Percentiles rank a stretch among this genome's conserved stretches.
Conservation (phyloP, 495 filamentous ascomycete species). For the Friedmanniomyces simplex region DNA sequence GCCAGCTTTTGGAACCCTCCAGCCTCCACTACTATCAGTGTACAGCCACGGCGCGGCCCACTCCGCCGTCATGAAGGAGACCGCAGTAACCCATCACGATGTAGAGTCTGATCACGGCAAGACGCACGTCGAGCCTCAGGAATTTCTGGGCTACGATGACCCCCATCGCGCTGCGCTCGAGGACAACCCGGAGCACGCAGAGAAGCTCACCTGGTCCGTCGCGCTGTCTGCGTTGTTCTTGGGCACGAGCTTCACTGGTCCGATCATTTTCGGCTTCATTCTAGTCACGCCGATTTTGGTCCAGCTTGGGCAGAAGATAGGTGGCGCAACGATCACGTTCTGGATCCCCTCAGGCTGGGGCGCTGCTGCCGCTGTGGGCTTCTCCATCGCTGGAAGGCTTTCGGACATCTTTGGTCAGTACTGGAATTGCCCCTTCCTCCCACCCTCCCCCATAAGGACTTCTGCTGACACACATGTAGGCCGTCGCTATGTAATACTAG, state of each 20-base stretch:
- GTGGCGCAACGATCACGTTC: slow-evolving; percentile 14
- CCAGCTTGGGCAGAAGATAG: slow-evolving; percentile 18
- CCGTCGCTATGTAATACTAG: slow-evolving; percentile 9
- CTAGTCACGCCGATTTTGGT: slow-evolving; percentile 22
- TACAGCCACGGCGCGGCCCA: no score
- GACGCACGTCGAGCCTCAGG: slow-evolving; percentile 7
- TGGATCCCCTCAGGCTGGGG: slow-evolving; percentile 24
- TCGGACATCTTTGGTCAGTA: slow-evolving; percentile 4
- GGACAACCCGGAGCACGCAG: slow-evolving; percentile 22
- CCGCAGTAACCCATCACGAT: not conserved
- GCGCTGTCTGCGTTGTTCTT: slow-evolving; percentile 31
- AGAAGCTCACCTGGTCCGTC: slow-evolving; percentile 21
- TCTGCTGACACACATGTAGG: not conserved
- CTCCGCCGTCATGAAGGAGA: not conserved
- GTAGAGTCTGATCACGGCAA: not conserved
- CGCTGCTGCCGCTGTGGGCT: slow-evolving; percentile 15
- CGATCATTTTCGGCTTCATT: slow-evolving; percentile 26
- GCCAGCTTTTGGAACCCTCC: no score
- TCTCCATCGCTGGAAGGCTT: slow-evolving; percentile 16
- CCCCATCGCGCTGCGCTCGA: slow-evolving; percentile 23
- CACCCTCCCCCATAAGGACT: not conserved
- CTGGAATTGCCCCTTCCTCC: no score
- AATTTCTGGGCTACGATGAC: slow-evolving; percentile 18
- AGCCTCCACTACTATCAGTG: no score
- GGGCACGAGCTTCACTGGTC: not conserved